Evolutionary conservation across 2,329 filamentous ascomycete species (phyloP), one percentile per base, ranked within the genome.

Genomic region (Penicillium nordicum): DNA sequence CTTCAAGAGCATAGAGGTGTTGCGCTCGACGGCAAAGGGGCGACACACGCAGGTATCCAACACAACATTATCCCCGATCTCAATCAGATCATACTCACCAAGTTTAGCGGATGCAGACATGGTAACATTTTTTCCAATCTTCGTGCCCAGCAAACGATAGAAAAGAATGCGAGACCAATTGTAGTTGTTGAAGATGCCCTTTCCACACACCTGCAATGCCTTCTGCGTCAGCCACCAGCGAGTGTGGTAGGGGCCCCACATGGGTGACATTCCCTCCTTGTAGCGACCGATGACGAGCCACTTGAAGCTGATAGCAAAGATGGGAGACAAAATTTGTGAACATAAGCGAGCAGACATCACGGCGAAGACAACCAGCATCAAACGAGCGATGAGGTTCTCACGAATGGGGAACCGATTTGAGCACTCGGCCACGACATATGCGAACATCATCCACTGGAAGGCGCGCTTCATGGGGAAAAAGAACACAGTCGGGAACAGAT

Each of bases 191-290:
- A 62, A 62, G 7, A 43, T 71, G 74, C 48, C 68, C 55, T 73
- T 75, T 16, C 81, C 82, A 54, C 75, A 76, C 12, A 83, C 69
- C 36, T 75, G 73, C 3, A 81, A 71, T 21, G 78, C 77, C 69
- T 84, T 84, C 64, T 84, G 78, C 1, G 79, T 77, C 53, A 84
- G 61, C 82, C 82, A 85, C 82, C 82, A 85, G 9, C 80, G 74
- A 0, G 80, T 84, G 64, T 84, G 82, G 62, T 84, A 84, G 1
- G 66, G 58, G 1, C 81, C 81, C 82, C 82, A 85, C 82, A 85
- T 85, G 2, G 82, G 82, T 61, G 81, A 84, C 2, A 83, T 65
- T 0, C 82, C 82, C 63, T 81, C 76, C 36, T 71, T 73, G 64
- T 82, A 80, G 1, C 76, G 76, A 11, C 82, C 82, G 41, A 84